A percentile compares a stretch with the other conserved stretches of the same genome.
phyloP scores from a whole-genome alignment of 2,329 filamentous ascomycete species.

The Colletotrichum somersetense region DNA sequence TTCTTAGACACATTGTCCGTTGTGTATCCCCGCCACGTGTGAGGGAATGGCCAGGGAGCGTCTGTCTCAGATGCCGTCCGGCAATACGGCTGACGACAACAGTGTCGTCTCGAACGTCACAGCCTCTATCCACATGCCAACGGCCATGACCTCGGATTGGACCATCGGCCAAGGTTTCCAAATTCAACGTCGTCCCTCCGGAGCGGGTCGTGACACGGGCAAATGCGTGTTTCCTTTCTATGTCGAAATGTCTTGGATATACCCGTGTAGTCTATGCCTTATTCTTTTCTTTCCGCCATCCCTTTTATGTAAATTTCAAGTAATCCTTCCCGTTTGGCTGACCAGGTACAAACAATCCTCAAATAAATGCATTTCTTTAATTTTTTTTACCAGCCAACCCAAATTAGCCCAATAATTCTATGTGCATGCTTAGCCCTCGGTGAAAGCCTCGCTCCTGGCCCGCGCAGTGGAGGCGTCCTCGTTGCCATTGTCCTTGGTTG shows the following conservation, averaged over 20 bases:
- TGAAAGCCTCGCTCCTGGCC: constrained; percentile 58
- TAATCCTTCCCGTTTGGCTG: constrained; percentile 22
- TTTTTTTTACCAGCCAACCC: constrained; percentile 1
- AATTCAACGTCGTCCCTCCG: too few species aligned
- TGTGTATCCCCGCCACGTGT: not conserved
- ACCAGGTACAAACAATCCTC: constrained; percentile 25
- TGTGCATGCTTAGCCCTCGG: constrained; percentile 49
- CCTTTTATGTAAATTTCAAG: constrained; percentile 19
- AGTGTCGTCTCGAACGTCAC: constrained; percentile 9
- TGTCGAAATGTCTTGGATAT: constrained; percentile 26
- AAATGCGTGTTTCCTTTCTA: constrained; percentile 15
- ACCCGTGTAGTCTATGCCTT: constrained; percentile 33
- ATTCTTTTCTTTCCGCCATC: constrained; percentile 24
- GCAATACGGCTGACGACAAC: constrained; percentile 11
- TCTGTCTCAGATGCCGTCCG: not conserved
- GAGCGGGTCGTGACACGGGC: not conserved
- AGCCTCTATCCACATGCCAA: not conserved
- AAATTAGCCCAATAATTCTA: constrained; percentile 2
- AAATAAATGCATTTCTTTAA: constrained; percentile 11
- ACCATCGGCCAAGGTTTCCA: not conserved
- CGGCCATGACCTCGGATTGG: constrained; percentile 3
- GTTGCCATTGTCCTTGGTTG: constrained; percentile 52
- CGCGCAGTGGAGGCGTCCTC: constrained; percentile 46
- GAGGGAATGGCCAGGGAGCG: not conserved
- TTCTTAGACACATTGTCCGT: not conserved